phyloP scores from a whole-genome alignment of 2,329 filamentous ascomycete genomes.

The Colletotrichum cuscutae region DNA sequence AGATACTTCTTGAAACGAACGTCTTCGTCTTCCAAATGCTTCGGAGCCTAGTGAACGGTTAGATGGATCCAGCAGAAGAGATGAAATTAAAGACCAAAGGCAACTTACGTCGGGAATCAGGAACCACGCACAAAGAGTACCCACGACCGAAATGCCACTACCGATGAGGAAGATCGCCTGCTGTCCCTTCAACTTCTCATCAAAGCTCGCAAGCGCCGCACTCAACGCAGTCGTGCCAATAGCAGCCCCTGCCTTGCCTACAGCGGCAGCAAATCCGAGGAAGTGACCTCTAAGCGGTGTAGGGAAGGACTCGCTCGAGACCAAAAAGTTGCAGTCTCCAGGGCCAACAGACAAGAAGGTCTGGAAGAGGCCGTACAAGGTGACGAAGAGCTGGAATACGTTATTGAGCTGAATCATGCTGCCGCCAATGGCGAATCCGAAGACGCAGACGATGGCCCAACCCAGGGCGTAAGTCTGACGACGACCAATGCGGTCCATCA shows the following conservation, averaged over 20 bases:
- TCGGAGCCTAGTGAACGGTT: conserved; percentile 27
- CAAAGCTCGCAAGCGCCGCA: conserved; percentile 30
- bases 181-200: conserved; percentile 37
- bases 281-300: conserved; percentile 61
- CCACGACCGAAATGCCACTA: conserved; percentile 40
- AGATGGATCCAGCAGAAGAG: not conserved
- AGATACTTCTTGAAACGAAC: conserved; percentile 37
- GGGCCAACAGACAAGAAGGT: conserved; percentile 58
- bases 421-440: conserved; percentile 61
- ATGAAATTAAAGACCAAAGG: too few relatives aligned
- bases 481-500: conserved; percentile 39
- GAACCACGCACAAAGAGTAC: conserved; percentile 40
- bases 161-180: conserved; percentile 43
- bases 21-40: conserved; percentile 38
- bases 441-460: conserved; percentile 41
- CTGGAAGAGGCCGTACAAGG: conserved; percentile 63
- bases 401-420: conserved; percentile 55
- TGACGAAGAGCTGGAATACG: conserved; percentile 60
- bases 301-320: conserved; percentile 60
- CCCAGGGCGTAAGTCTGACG: conserved; percentile 40
- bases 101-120: conserved; percentile 38
- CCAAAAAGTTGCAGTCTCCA: conserved; percentile 58
- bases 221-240: conserved; percentile 52
- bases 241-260: conserved; percentile 62
- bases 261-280: conserved; percentile 59